Percentiles rank a stretch among this genome's conserved stretches.
phyloP scores from a whole-genome alignment of 306 rosid genomes.

The Medicago truncatula region DNA sequence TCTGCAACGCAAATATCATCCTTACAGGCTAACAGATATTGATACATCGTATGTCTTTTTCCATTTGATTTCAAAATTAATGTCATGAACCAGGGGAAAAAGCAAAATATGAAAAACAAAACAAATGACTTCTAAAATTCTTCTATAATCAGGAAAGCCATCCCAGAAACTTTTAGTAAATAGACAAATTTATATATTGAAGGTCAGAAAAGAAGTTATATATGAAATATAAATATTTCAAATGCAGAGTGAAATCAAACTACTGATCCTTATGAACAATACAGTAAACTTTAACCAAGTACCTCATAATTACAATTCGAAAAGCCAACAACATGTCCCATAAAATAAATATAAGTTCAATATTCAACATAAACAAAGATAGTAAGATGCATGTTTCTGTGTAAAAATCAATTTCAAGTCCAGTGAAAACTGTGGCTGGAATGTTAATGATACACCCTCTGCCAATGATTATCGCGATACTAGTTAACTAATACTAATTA shows the following conservation, averaged over 20 bases:
- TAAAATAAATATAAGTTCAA: slow-evolving; percentile 7
- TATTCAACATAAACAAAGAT: slow-evolving; percentile 8
- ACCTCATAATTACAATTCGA: background rate
- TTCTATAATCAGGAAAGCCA: background rate
- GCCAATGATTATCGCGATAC: slow-evolving; percentile 23
- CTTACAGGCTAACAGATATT: slow-evolving; percentile 34
- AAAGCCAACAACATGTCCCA: slow-evolving; percentile 7
- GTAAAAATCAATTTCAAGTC: background rate
- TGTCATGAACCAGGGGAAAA: background rate
- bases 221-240: slow-evolving; percentile 15
- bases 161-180: background rate
- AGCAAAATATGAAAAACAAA: slow-evolving; percentile 1
- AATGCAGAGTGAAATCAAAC: slow-evolving; percentile 1
- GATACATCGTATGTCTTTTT: slow-evolving; percentile 11
- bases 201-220: background rate
- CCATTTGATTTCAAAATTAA: slow-evolving; percentile 10
- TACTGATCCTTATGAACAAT: background rate
- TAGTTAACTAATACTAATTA: slow-evolving; percentile 2
- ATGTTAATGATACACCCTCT: background rate
- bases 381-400: background rate
- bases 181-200: slow-evolving; percentile 26
- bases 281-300: background rate
- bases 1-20: slow-evolving; percentile 60
- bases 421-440: slow-evolving; percentile 17
- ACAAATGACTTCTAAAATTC: background rate